These are phyloP conservation scores for Trichoderma koningii DNA, from an alignment of 2,329 filamentous ascomycete genomes.

Conservation along the genomic window DNA sequence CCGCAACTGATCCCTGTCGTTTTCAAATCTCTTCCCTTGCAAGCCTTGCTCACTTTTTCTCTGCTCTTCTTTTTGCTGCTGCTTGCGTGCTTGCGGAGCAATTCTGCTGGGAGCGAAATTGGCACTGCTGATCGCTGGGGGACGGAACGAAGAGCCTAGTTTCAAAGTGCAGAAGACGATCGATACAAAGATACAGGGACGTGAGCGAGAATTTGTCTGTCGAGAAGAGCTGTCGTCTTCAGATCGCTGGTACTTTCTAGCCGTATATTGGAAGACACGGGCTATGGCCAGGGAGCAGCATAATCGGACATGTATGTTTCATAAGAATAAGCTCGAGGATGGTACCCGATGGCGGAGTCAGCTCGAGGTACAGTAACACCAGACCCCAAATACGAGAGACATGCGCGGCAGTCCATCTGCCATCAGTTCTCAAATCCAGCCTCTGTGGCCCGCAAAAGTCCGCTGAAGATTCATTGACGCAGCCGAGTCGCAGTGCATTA, in stretches of 20 bases:
- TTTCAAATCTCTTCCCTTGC: conserved; percentile 34
- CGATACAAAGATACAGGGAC: no score
- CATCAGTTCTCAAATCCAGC: background rate
- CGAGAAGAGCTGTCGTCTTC: no score
- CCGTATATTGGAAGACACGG: background rate
- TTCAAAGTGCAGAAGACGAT: background rate
- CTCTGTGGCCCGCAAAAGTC: background rate
- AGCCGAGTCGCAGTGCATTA: conserved; percentile 9
- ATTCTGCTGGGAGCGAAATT: conserved; percentile 4
- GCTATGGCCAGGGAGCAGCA: background rate
- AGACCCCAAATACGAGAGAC: background rate
- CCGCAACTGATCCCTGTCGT: conserved; percentile 34
- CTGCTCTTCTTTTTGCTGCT: background rate
- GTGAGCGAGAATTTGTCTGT: background rate
- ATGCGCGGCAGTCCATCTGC: background rate
- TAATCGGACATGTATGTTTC: background rate
- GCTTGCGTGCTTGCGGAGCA: background rate
- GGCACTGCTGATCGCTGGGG: conserved; percentile 17
- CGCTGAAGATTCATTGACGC: conserved; percentile 6
- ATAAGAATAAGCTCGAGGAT: background rate
- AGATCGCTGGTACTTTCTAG: background rate
- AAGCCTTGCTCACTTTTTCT: no score
- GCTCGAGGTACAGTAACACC: background rate
- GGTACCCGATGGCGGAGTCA: conserved; percentile 4
- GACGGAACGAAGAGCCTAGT: background rate